Evolutionary conservation across 345 rosid genomes (phyloP).

Genomic region (Conringia planisiliqua): DNA sequence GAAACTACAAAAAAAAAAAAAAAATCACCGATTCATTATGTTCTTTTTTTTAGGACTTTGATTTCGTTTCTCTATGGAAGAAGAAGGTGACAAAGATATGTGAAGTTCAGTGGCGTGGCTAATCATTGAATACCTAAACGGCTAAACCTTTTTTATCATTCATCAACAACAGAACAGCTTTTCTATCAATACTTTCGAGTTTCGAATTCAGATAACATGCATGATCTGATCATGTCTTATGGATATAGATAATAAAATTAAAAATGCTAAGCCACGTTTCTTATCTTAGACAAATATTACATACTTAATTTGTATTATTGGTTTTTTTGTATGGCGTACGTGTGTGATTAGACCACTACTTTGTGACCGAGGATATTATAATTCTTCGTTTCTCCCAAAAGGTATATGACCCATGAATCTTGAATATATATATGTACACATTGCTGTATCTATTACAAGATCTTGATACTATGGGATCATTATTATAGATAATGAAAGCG

Average conservation of each 20-base stretch:
- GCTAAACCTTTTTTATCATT: no score
- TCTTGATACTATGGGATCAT: conserved; percentile 3
- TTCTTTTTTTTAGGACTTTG: no score
- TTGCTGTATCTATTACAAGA: neutral
- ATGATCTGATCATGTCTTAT: conserved; percentile 12
- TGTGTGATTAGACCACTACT: conserved; percentile 22
- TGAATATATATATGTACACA: neutral
- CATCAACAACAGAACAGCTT: no score
- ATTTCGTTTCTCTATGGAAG: no score
- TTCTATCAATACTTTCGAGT: neutral
- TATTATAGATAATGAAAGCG: conserved; percentile 10
- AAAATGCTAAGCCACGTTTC: neutral
- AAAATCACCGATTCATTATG: no score
- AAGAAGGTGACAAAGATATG: no score
- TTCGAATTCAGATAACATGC: neutral
- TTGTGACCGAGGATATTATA: neutral
- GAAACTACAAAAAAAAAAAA: neutral
- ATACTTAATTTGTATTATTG: neutral
- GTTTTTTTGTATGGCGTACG: conserved; percentile 9
- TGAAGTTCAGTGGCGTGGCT: no score
- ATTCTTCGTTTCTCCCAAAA: conserved; percentile 28
- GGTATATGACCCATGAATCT: conserved; percentile 30
- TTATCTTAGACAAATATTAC: neutral
- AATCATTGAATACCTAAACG: no score
- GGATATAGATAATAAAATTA: neutral